Percentiles rank a stretch among this genome's conserved stretches.
These are phyloP conservation scores for Pseudozyma tsukubaensis DNA, from an alignment of 1,284 basidiomycete genomes.

Conservation along the genomic window DNA sequence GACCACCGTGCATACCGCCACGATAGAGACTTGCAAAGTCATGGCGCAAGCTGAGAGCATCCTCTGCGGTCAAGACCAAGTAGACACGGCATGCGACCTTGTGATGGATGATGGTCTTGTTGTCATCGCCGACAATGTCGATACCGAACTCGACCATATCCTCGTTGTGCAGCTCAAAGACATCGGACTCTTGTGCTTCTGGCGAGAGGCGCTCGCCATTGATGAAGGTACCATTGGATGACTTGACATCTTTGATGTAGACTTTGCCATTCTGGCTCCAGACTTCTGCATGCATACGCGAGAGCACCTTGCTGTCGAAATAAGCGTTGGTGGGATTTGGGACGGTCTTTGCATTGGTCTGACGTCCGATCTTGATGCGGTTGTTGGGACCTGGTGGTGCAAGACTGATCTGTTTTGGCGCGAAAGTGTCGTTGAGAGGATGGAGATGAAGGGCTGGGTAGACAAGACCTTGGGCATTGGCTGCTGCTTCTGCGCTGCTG, in stretches of 20 bases:
- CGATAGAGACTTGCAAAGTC: constrained; percentile 67
- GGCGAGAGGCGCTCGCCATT: constrained; percentile 90
- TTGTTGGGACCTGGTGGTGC: constrained; percentile 71
- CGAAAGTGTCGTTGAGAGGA: constrained; percentile 94
- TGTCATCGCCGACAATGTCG: constrained; percentile 98
- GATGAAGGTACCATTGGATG: constrained; percentile 98
- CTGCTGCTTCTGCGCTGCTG: constrained; percentile 37
- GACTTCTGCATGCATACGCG: constrained; percentile 94
- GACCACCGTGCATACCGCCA: constrained; percentile 62
- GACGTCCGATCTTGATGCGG: constrained; percentile 92
- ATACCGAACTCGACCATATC: constrained; percentile 98
- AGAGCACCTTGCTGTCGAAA: constrained; percentile 97
- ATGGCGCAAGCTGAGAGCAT: constrained; percentile 72
- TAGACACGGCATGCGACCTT: constrained; percentile 95
- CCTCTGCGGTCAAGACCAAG: constrained; percentile 86
- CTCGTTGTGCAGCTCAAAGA: constrained; percentile 92
- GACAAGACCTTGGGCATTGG: constrained; percentile 53
- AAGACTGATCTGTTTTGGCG: constrained; percentile 93
- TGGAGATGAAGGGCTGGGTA: constrained; percentile 74
- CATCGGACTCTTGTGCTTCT: constrained; percentile 91
- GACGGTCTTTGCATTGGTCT: constrained; percentile 95
- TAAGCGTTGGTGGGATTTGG: constrained; percentile 95
- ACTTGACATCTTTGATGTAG: constrained; percentile 98
- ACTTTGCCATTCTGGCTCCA: constrained; percentile 88
- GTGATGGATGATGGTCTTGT: constrained; percentile 97